Evolutionary conservation across 805 yeast genomes (phyloP).

Genomic region (Naumovozyma castellii): DNA sequence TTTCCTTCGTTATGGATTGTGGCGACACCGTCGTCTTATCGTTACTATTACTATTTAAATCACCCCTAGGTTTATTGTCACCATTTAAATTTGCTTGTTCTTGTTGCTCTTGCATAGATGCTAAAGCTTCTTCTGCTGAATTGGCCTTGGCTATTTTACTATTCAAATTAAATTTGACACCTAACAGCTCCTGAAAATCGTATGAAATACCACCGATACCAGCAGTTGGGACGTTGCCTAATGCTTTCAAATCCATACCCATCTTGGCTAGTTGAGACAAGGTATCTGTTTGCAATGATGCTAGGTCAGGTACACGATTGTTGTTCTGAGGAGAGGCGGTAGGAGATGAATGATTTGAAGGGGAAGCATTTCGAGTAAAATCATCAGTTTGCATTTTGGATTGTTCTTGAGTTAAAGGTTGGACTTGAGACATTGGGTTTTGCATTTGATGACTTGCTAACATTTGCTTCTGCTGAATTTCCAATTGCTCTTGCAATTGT

Average conservation of each 20-base stretch:
- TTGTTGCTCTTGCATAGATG: constrained; percentile 25
- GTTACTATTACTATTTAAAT: neutral
- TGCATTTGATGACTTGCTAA: constrained; percentile 7
- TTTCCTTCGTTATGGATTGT: neutral
- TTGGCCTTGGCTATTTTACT: constrained; percentile 17
- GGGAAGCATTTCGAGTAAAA: constrained; percentile 3
- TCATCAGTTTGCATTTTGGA: constrained; percentile 4
- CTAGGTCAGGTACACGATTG: constrained; percentile 9
- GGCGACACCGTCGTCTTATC: neutral
- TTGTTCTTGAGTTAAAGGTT: constrained; percentile 8
- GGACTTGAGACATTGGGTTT: constrained; percentile 4
- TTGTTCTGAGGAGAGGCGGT: constrained; percentile 15
- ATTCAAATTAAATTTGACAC: constrained; percentile 9
- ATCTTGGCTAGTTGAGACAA: constrained; percentile 16
- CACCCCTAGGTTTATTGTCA: neutral
- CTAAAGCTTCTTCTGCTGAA: constrained; percentile 25
- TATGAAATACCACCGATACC: constrained; percentile 28
- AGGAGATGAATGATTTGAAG: constrained; percentile 11
- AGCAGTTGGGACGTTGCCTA: constrained; percentile 25
- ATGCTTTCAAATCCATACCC: constrained; percentile 15
- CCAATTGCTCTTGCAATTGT: constrained; percentile 14
- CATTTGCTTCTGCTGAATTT: constrained; percentile 13
- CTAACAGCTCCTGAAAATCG: constrained; percentile 25
- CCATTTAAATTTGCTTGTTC: constrained; percentile 4
- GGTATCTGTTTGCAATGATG: constrained; percentile 14